phyloP scores from a whole-genome alignment of 352 stramenopile genomes.

The Phytophthora ohioensis region DNA sequence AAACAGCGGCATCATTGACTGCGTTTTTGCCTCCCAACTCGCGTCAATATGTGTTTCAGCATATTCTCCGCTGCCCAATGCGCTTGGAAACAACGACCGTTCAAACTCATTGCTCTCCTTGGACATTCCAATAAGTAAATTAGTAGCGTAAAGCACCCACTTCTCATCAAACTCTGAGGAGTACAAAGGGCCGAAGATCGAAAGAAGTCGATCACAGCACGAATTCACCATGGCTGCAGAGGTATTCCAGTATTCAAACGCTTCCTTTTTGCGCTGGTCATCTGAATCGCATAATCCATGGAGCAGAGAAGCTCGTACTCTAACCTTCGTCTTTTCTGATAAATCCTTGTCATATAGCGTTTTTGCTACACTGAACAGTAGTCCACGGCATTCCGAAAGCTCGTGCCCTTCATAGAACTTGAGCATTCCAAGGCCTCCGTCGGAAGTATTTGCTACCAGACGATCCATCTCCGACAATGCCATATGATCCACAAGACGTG shows the following conservation, averaged over 20 bases:
- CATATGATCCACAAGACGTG: slow-evolving; percentile 48
- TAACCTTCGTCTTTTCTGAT: slow-evolving; percentile 19
- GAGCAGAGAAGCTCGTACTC: slow-evolving; percentile 51
- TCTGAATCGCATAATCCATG: slow-evolving; percentile 63
- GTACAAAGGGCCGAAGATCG: slow-evolving; percentile 64
- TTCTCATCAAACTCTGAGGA: slow-evolving; percentile 54
- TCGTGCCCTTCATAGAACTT: slow-evolving; percentile 46
- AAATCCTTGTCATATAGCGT: slow-evolving; percentile 47
- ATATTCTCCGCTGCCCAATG: slow-evolving; percentile 58
- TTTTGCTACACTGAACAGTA: slow-evolving; percentile 56
- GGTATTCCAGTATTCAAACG: slow-evolving; percentile 59
- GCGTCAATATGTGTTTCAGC: slow-evolving; percentile 66
- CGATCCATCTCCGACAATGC: slow-evolving; percentile 30
- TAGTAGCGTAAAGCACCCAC: slow-evolving; percentile 78
- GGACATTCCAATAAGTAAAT: slow-evolving; percentile 57
- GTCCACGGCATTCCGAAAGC: slow-evolving; percentile 43
- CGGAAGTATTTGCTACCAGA: slow-evolving; percentile 34
- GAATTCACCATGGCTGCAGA: slow-evolving; percentile 41
- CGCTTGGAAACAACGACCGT: slow-evolving; percentile 55
- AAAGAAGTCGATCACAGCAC: slow-evolving; percentile 55
- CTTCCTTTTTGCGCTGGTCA: slow-evolving; percentile 43
- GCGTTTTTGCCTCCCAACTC: slow-evolving; percentile 71
- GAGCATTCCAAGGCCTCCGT: slow-evolving; percentile 56
- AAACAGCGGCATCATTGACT: slow-evolving; percentile 81
- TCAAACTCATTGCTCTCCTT: slow-evolving; percentile 42